These are phyloP conservation scores for Clavispora vitiphila DNA, from an alignment of 805 yeast species.

Conservation along the genomic window DNA sequence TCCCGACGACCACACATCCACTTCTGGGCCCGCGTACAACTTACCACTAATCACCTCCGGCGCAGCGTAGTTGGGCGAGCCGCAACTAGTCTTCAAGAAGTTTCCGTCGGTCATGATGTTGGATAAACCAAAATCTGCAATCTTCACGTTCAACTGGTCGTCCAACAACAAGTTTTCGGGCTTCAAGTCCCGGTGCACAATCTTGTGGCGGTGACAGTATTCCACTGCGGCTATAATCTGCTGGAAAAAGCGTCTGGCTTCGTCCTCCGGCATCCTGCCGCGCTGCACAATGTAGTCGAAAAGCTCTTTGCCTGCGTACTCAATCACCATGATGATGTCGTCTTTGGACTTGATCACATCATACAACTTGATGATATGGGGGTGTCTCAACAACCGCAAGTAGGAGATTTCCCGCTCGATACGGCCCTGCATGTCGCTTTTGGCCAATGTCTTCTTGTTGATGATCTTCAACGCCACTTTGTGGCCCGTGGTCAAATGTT, in stretches of 20 bases:
- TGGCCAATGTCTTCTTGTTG: constrained; percentile 86
- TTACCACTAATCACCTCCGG: constrained; percentile 96
- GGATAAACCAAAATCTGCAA: constrained; percentile 92
- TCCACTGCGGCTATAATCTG: constrained; percentile 96
- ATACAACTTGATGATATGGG: constrained; percentile 91
- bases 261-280: constrained; percentile 88
- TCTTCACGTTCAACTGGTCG: constrained; percentile 86
- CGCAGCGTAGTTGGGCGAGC: constrained; percentile 96
- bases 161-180: constrained; percentile 91
- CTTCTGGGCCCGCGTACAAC: constrained; percentile 96
- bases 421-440: constrained; percentile 95
- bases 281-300: constrained; percentile 93
- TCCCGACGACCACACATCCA: constrained; percentile 97
- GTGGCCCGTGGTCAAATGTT: constrained; percentile 86
- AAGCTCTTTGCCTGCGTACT: constrained; percentile 92
- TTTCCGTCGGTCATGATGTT: constrained; percentile 98
- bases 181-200: constrained; percentile 93
- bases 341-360: constrained; percentile 94
- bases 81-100: constrained; percentile 90
- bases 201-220: constrained; percentile 93
- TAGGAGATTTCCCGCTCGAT: constrained; percentile 93
- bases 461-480: constrained; percentile 90
- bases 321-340: constrained; percentile 96
- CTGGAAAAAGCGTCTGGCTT: constrained; percentile 90
- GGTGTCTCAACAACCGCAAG: constrained; percentile 82